Percentiles rank a stretch among this genome's conserved stretches.
Conservation (phyloP, 345 rosid species). For the Euphorbia peplus region DNA sequence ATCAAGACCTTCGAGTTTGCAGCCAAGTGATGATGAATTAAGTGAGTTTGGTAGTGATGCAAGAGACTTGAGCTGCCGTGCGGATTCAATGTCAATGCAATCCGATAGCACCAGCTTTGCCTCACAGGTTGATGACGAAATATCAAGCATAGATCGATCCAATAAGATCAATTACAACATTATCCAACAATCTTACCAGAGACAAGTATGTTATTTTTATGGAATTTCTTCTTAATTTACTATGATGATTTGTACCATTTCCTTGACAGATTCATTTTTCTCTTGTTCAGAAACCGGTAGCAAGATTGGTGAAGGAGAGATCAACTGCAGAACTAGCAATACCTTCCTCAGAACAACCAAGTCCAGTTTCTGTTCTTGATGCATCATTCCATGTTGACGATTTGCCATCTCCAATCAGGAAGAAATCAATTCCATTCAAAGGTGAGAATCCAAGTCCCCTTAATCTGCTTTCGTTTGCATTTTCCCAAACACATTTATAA, state of each 20-base stretch:
- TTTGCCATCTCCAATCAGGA: slow-evolving; percentile 78
- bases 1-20: slow-evolving; percentile 32
- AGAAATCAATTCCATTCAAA: slow-evolving; percentile 54
- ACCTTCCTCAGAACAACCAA: slow-evolving; percentile 70
- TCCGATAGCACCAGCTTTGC: slow-evolving; percentile 59
- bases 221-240: slow-evolving; percentile 23
- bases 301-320: slow-evolving; percentile 35
- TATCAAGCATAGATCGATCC: slow-evolving; percentile 52
- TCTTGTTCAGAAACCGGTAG: slow-evolving; percentile 47
- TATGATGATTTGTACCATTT: slow-evolving; percentile 11
- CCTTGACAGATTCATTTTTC: slow-evolving; percentile 23
- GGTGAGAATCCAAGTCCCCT: slow-evolving; percentile 42
- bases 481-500: background rate
- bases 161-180: slow-evolving; percentile 29
- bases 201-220: slow-evolving; percentile 37
- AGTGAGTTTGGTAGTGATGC: slow-evolving; percentile 44
- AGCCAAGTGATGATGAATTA: slow-evolving; percentile 39
- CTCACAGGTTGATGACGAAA: slow-evolving; percentile 59
- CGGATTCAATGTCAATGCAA: slow-evolving; percentile 37
- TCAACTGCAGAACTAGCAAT: slow-evolving; percentile 33
- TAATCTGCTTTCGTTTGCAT: background rate
- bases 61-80: slow-evolving; percentile 46
- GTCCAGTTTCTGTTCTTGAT: slow-evolving; percentile 94
- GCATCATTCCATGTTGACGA: slow-evolving; percentile 68
- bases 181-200: slow-evolving; percentile 33